Evolutionary conservation across 208 protist species (phyloP), one percentile per base, ranked within the genome.

Genomic region (Trypanosoma congolense): DNA sequence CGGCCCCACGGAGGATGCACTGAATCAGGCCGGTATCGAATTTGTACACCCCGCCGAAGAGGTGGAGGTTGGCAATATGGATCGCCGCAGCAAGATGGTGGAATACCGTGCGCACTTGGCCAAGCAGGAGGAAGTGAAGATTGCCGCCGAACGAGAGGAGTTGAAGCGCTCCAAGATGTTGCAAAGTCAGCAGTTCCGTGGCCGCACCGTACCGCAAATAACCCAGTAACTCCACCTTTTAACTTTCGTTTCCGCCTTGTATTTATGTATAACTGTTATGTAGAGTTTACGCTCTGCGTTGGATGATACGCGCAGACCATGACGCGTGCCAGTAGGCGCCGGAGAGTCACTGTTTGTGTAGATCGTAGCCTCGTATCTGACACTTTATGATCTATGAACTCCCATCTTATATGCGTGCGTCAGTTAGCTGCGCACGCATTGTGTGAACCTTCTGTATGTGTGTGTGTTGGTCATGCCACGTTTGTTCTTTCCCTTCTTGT

Each of bases 271-370:
- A 46, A 46, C 42, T n/a, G 6, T 46, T n/a, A 46, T 46, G 73
- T 77, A 68, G 66, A 62, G n/a, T 46, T 46, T 46, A n/a, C 18
- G 21, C 5, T 25, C 18, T 24, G n/a, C 6, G 70, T 65, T 46
- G 70, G 75, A 35, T 64, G 71, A 31, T 78, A 78, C 44, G 67
- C 72, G 56, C 75, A 83, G 53, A 69, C 75, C 31, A 71, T 56
- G 42, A 19, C 21, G 42, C 42, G 10, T 24, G 21, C 21, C 18
- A 8, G 6, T 24, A 6, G 18, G 42, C 42, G 21, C 6, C n/a
- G 21, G 42, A 25, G 42, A 25, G 42, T 25, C 42, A 25, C 18
- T n/a, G 18, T n/a, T n/a, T n/a, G 12, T 46, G 42, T 24, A n/a
- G 42, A n/a, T 46, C 21, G 42, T n/a, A 24, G 33, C 33, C 12